These are phyloP conservation scores for Magnaporthales sp. DNA, from an alignment of 2,329 filamentous ascomycete genomes.

Conservation along the genomic window DNA sequence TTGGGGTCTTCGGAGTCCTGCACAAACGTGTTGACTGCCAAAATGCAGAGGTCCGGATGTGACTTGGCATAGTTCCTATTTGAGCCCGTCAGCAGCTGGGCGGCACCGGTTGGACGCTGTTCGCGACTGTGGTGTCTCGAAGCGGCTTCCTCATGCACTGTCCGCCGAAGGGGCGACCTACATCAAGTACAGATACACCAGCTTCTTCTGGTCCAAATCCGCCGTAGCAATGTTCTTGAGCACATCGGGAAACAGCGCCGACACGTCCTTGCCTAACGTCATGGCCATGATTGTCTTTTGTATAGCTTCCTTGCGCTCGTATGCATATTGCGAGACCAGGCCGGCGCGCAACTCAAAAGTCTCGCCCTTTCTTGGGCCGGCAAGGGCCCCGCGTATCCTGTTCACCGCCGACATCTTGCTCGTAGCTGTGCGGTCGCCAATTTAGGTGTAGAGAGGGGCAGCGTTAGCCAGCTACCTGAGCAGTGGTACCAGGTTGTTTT, in stretches of 20 bases:
- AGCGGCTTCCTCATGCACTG: neutral
- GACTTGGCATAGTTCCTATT: conserved; percentile 97
- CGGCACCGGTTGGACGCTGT: neutral
- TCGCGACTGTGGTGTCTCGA: neutral
- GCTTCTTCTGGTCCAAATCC: conserved; percentile 97
- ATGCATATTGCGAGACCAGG: conserved; percentile 96
- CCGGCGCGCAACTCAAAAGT: conserved; percentile 95
- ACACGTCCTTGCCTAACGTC: conserved; percentile 98
- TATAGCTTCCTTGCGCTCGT: conserved; percentile 97
- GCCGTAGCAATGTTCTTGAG: conserved; percentile 96
- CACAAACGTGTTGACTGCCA: conserved; percentile 97
- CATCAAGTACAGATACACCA: conserved; percentile 98
- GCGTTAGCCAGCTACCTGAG: neutral
- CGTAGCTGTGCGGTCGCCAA: neutral
- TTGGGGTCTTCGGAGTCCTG: conserved; percentile 99
- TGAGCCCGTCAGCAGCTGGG: neutral
- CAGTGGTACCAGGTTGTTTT: neutral
- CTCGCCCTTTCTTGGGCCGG: conserved; percentile 89
- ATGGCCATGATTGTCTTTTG: conserved; percentile 99
- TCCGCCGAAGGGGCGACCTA: conserved; percentile 25
- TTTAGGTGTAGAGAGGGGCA: conserved; percentile 1
- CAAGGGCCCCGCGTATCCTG: conserved; percentile 89
- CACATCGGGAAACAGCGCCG: conserved; percentile 91
- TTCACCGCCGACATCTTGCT: conserved; percentile 60
- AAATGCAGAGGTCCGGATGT: conserved; percentile 94